These are phyloP conservation scores for Carex arenaria DNA, from an alignment of 202 grass and related monocot genomes.

Conservation along the genomic window DNA sequence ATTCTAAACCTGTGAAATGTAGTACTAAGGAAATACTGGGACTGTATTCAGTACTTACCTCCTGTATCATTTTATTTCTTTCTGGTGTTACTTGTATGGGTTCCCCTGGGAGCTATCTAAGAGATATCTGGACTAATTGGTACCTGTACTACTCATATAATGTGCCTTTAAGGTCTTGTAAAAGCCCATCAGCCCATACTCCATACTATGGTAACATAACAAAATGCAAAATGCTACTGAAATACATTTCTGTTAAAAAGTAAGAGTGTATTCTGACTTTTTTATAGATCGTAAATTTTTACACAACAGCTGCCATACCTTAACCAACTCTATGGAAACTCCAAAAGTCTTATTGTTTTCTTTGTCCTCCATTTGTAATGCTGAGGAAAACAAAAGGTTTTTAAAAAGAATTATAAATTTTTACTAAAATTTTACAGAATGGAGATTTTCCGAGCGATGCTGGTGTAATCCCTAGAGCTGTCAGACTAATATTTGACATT, in stretches of 20 bases:
- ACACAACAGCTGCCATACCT: not conserved
- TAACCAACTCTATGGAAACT: not conserved
- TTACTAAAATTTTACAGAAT: constrained; percentile 35
- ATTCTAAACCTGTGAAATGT: constrained; percentile 7
- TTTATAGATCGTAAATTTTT: not conserved
- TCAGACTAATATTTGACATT: constrained; percentile 78
- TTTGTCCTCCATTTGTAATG: not conserved
- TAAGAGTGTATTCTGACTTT: not conserved
- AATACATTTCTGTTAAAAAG: not conserved
- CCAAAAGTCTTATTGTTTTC: not conserved
- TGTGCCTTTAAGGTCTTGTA: not conserved
- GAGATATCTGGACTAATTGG: not conserved
- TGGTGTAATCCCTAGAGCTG: constrained; percentile 92
- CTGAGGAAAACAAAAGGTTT: not conserved
- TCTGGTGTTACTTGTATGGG: not conserved
- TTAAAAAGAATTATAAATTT: not conserved
- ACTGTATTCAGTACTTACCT: not conserved
- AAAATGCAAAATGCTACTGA: not conserved
- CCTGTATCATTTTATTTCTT: not conserved
- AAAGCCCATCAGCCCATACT: not conserved
- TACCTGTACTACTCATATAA: not conserved
- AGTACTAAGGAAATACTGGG: not conserved
- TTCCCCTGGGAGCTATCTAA: not conserved
- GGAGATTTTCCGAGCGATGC: constrained; percentile 88
- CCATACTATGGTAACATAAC: no score